A percentile compares a stretch with the other conserved stretches of the same genome.
These are phyloP conservation scores for Hirsutella thompsonii DNA, from an alignment of 2,329 filamentous ascomycete genomes.

Conservation along the genomic window DNA sequence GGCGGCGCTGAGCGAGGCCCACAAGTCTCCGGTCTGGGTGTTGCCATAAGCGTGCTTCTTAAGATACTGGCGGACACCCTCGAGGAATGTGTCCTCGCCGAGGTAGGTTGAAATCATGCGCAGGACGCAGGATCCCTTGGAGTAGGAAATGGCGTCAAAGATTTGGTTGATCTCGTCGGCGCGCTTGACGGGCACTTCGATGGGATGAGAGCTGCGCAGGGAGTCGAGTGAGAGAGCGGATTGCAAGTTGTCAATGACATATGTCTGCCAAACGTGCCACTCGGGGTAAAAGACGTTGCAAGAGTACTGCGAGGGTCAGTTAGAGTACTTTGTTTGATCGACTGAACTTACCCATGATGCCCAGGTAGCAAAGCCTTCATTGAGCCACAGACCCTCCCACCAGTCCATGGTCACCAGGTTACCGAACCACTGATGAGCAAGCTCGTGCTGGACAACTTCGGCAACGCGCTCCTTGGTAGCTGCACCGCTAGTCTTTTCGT, in stretches of 20 bases:
- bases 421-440: slow-evolving; percentile 97
- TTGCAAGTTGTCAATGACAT: slow-evolving; percentile 86
- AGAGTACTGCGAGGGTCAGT: slow-evolving; percentile 42
- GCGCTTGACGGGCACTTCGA: slow-evolving; percentile 90
- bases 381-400: slow-evolving; percentile 96
- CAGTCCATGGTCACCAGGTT: slow-evolving; percentile 98
- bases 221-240: slow-evolving; percentile 81
- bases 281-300: slow-evolving; percentile 94
- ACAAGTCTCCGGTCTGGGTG: slow-evolving; percentile 81
- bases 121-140: slow-evolving; percentile 88
- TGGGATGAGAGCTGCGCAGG: slow-evolving; percentile 85
- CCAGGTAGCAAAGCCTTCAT: slow-evolving; percentile 68
- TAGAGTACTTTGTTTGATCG: slow-evolving; percentile 1
- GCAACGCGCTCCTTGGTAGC: slow-evolving; percentile 86
- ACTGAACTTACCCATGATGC: slow-evolving; percentile 18
- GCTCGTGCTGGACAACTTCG: slow-evolving; percentile 90
- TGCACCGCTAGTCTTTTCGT: slow-evolving; percentile 83
- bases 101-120: slow-evolving; percentile 96
- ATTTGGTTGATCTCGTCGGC: slow-evolving; percentile 97
- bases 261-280: slow-evolving; percentile 96
- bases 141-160: slow-evolving; percentile 95
- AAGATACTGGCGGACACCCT: slow-evolving; percentile 80
- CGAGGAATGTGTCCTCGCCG: slow-evolving; percentile 84
- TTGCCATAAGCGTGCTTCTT: slow-evolving; percentile 97
- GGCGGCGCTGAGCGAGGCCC: slow-evolving; percentile 75